Evolutionary conservation across 805 yeast genomes (phyloP).

Genomic region (Soucietia sequanensis): DNA sequence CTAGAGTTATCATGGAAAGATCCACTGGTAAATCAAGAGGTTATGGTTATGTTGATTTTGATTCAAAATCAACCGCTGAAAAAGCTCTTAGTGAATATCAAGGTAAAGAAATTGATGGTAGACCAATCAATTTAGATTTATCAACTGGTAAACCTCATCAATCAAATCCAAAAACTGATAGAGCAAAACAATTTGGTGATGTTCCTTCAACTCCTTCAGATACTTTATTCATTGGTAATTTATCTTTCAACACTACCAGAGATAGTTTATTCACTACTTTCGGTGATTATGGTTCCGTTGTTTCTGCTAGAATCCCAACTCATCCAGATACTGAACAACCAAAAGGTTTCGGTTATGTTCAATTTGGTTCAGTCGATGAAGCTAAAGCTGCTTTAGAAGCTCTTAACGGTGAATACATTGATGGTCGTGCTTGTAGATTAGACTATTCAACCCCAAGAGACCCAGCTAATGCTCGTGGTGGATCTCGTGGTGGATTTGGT

Average conservation of each 20-base stretch:
- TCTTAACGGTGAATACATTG: slow-evolving; percentile 83
- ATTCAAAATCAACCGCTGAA: slow-evolving; percentile 71
- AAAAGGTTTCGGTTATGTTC: slow-evolving; percentile 98
- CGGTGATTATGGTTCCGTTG: slow-evolving; percentile 74
- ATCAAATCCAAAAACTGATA: slow-evolving; percentile 56
- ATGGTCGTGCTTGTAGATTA: slow-evolving; percentile 90
- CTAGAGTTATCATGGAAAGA: slow-evolving; percentile 93
- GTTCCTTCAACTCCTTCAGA: slow-evolving; percentile 89
- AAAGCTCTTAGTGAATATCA: slow-evolving; percentile 82
- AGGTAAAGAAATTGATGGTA: slow-evolving; percentile 95
- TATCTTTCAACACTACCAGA: slow-evolving; percentile 86
- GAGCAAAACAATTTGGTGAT: slow-evolving; percentile 91
- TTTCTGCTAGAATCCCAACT: slow-evolving; percentile 93
- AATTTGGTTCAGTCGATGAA: slow-evolving; percentile 81
- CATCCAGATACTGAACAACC: slow-evolving; percentile 99
- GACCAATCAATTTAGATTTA: slow-evolving; percentile 91
- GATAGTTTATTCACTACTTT: slow-evolving; percentile 74
- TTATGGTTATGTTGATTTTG: slow-evolving; percentile 96
- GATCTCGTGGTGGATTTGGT: slow-evolving; percentile 36
- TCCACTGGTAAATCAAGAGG: slow-evolving; percentile 93
- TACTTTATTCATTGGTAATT: slow-evolving; percentile 93
- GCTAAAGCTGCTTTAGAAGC: slow-evolving; percentile 87
- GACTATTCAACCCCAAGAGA: slow-evolving; percentile 94
- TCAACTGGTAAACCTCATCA: slow-evolving; percentile 79
- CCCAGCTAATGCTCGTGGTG: slow-evolving; percentile 31